Evolutionary conservation across 139 green algal species (phyloP).

Genomic region (Coccomyxa sp.): DNA sequence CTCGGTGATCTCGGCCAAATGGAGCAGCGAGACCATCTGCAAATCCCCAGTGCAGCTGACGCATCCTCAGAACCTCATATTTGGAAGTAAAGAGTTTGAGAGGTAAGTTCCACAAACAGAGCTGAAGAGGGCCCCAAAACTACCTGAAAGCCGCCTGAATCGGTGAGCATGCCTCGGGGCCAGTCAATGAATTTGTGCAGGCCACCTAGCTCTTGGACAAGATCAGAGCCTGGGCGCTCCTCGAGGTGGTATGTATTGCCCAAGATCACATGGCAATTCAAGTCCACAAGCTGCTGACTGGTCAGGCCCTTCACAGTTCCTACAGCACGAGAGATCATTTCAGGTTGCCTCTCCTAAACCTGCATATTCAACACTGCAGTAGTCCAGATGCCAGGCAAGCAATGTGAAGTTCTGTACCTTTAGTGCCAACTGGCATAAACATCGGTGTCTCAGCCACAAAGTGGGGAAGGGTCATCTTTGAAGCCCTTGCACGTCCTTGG

Average conservation of each 20-base stretch:
- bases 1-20: conserved; percentile 89
- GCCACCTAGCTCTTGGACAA: conserved; percentile 74
- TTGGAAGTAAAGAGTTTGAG: neutral
- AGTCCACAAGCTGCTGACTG: conserved; percentile 63
- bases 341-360: neutral
- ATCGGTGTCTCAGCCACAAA: conserved; percentile 85
- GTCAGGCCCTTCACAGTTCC: conserved; percentile 87
- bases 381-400: neutral
- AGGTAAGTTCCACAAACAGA: too few species aligned
- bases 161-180: conserved; percentile 71
- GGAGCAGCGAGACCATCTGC: conserved; percentile 86
- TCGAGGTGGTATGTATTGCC: conserved; percentile 91
- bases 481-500: conserved; percentile 63
- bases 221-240: conserved; percentile 60
- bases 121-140: neutral
- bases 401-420: neutral
- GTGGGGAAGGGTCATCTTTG: conserved; percentile 81
- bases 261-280: conserved; percentile 86
- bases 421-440: conserved; percentile 98
- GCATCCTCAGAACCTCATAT: neutral
- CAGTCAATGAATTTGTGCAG: conserved; percentile 93
- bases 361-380: neutral
- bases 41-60: neutral
- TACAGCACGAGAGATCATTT: conserved; percentile 33
- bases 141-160: conserved; percentile 76